Percentiles rank a stretch among this genome's conserved stretches.
Conservation (phyloP, 768 basidiomycete species). For the Astraeus odoratus region DNA sequence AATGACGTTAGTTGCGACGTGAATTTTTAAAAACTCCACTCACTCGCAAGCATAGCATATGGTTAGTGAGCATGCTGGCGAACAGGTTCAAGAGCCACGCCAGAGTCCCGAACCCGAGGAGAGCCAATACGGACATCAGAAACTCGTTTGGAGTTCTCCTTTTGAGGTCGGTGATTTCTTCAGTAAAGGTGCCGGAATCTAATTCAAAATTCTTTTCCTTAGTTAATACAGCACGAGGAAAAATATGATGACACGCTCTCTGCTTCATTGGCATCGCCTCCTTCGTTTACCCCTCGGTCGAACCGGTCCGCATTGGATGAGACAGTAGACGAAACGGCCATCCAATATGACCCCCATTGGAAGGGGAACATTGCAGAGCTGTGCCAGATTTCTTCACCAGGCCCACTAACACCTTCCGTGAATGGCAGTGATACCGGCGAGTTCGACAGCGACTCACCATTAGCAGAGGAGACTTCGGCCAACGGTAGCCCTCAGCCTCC, state of each 20-base stretch:
- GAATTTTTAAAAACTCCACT: slow-evolving; percentile 3
- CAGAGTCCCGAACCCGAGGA: slow-evolving; percentile 1
- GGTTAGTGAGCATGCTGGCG: slow-evolving; percentile 8
- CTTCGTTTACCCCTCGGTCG: not conserved
- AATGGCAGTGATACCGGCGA: slow-evolving; percentile 16
- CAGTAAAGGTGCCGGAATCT: too few species aligned
- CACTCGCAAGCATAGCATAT: slow-evolving; percentile 14
- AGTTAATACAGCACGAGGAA: not conserved
- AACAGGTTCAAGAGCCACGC: not conserved
- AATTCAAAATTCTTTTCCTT: not conserved
- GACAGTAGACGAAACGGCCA: not conserved
- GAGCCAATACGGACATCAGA: not conserved
- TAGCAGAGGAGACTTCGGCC: not conserved
- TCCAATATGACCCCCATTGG: not conserved
- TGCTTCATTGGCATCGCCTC: not conserved
- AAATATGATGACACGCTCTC: not conserved
- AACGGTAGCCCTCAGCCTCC: slow-evolving; percentile 7
- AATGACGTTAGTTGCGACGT: slow-evolving; percentile 13
- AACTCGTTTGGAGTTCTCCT: not conserved
- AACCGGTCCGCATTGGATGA: not conserved
- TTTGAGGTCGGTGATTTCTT: too few species aligned
- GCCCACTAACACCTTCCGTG: slow-evolving; percentile 23
- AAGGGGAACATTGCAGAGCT: not conserved
- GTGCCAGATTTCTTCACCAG: slow-evolving; percentile 9
- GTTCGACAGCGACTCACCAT: not conserved